A percentile compares a stretch with the other conserved stretches of the same genome.
Evolutionary conservation across 805 yeast genomes (phyloP).

Genomic region (Zygosaccharomyces kombuchaensis): DNA sequence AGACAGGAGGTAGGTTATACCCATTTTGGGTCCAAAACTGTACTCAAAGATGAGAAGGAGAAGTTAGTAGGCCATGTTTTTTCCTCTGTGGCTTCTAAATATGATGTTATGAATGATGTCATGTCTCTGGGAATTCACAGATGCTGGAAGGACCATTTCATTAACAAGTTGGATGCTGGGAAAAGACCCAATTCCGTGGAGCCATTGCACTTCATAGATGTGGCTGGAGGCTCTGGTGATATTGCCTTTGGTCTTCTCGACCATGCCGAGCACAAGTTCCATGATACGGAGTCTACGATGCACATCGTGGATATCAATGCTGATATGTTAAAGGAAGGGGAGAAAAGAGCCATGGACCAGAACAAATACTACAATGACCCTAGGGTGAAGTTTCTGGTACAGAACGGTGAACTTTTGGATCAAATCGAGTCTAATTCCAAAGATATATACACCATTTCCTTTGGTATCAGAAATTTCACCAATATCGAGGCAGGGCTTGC

Average conservation of each 20-base stretch:
- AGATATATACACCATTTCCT: slow-evolving; percentile 94
- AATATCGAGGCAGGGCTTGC: slow-evolving; percentile 88
- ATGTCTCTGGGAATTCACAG: slow-evolving; percentile 96
- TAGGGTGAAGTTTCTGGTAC: slow-evolving; percentile 77
- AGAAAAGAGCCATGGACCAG: slow-evolving; percentile 60
- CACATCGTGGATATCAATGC: slow-evolving; percentile 92
- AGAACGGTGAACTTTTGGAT: slow-evolving; percentile 89
- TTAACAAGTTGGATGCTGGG: slow-evolving; percentile 86
- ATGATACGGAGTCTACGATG: slow-evolving; percentile 75
- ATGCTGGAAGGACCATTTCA: slow-evolving; percentile 90
- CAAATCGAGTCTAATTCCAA: slow-evolving; percentile 79
- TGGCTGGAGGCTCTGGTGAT: slow-evolving; percentile 99
- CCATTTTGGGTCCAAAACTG: slow-evolving; percentile 88
- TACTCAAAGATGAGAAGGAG: slow-evolving; percentile 75
- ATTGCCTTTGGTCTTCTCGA: slow-evolving; percentile 93
- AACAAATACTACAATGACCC: slow-evolving; percentile 48
- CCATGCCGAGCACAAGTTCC: slow-evolving; percentile 75
- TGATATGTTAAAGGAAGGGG: slow-evolving; percentile 93
- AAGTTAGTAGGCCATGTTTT: slow-evolving; percentile 80
- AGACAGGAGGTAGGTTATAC: slow-evolving; percentile 38
- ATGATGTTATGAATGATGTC: slow-evolving; percentile 96
- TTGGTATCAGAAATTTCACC: slow-evolving; percentile 96
- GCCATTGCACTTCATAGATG: slow-evolving; percentile 86
- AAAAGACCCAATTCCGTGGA: slow-evolving; percentile 74
- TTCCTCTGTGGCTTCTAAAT: slow-evolving; percentile 88